Base-by-base conservation (phyloP, 2,329 filamentous ascomycete genomes). In the Cercospora canescens region DNA sequence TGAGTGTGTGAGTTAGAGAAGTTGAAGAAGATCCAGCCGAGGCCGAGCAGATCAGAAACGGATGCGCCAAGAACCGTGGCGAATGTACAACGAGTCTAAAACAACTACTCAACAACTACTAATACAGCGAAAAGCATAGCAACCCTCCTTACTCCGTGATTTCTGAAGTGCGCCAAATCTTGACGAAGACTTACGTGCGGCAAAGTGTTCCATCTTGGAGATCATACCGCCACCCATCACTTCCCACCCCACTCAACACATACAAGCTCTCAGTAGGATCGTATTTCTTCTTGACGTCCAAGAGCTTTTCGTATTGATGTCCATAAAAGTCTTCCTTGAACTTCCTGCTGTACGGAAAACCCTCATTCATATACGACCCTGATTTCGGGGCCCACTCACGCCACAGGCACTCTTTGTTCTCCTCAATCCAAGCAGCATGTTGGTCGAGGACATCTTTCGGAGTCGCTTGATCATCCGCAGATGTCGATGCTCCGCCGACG, bases 361-460 rank as follows among this genome's bases (percentile, higher is more conserved):
- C 79, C 52, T 83, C 81, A 63, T 82, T 83, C 67, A 81, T 70
- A 68, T 83, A 83, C 3, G 73, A 73, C 1, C 79, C 79, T 9
- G 75, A 76, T 35, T 76, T 72, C 0, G 81, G 81, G 1, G 80
- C 79, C 26, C 80, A 72, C 9, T 79, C 67, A 48, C 76, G 77
- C 71, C 71, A 76, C 48, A 70, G 54, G 18, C 24, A 57, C 56
- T 75, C 72, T 14, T 71, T 70, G 2, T 58, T 41, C 16, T 70
- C 59, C 7, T 72, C 67, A 1, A 71, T 55, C 69, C 70, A 75
- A 1, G 65, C 58, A 3, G 67, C 67, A 8, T 63, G 65, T 18
- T 45, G 30, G 2, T 64, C 21, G 4, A 74, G 59, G 9, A 62
- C 65, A n/a, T 52, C 37, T n/a, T 65, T 63, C 1, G 72, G 73